Evolutionary conservation across 176 grass and related monocot species (phyloP).

Genomic region (Lolium perenne): DNA sequence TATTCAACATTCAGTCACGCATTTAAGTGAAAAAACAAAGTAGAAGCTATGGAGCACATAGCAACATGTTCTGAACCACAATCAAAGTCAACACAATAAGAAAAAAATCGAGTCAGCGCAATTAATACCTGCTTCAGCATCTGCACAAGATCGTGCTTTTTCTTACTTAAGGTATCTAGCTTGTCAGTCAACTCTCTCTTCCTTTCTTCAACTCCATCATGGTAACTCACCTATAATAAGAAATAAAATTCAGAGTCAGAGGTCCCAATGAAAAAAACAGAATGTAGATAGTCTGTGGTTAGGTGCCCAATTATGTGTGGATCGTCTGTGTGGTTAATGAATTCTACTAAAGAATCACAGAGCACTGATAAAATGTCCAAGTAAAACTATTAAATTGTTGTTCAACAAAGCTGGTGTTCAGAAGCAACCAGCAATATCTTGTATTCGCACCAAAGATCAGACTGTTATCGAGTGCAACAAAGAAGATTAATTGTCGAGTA

Average conservation of each 20-base stretch:
- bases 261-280: not conserved
- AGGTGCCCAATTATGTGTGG: not conserved
- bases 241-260: not conserved
- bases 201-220: conserved; percentile 56
- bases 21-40: not conserved
- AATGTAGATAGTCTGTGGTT: not conserved
- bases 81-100: not conserved
- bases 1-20: not conserved
- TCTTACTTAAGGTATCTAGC: conserved; percentile 74
- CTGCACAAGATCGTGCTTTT: conserved; percentile 96
- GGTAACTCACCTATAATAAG: conserved; percentile 47
- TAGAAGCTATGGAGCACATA: not conserved
- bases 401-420: not conserved
- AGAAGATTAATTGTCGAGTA: conserved; percentile 3
- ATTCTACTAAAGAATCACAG: not conserved
- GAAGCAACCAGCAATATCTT: not conserved
- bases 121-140: conserved; percentile 95
- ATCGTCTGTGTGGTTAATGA: not conserved
- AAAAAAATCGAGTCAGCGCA: conserved; percentile 29
- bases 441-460: not conserved
- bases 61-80: conserved; percentile 11
- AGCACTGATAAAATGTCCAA: not conserved
- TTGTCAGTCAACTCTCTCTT: conserved; percentile 76
- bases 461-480: not conserved
- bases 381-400: not conserved